Evolutionary conservation across 495 filamentous ascomycete genomes (phyloP).

Genomic region (Friedmanniomyces endolithicus): DNA sequence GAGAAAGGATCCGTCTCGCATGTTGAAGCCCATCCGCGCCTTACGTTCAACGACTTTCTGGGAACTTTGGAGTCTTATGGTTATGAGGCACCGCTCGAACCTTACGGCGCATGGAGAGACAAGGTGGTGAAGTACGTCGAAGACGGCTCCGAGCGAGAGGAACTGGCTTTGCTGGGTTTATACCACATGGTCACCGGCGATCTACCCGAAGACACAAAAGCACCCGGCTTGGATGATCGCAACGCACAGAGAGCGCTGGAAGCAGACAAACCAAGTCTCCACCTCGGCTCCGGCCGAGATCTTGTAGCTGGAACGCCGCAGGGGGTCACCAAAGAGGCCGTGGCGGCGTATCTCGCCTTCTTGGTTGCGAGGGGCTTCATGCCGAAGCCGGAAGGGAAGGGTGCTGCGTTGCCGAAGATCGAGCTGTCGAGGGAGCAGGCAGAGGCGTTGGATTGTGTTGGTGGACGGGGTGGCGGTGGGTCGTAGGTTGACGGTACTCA

Average conservation of each 20-base stretch:
- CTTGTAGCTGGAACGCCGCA: conserved; percentile 41
- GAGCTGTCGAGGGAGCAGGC: conserved; percentile 15
- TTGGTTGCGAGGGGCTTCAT: conserved; percentile 63
- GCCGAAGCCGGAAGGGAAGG: conserved; percentile 32
- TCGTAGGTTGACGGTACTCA: background rate
- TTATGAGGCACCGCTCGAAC: conserved; percentile 56
- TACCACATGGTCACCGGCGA: conserved; percentile 75
- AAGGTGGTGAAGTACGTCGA: conserved; percentile 32
- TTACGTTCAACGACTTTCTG: conserved; percentile 69
- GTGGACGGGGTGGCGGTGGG: conserved; percentile 20
- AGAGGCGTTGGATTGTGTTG: conserved; percentile 24
- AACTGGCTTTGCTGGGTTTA: conserved; percentile 71
- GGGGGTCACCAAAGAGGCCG: conserved; percentile 52
- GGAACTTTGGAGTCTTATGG: conserved; percentile 61
- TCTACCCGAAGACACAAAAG: conserved; percentile 63
- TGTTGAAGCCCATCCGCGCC: conserved; percentile 67
- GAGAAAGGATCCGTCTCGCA: conserved; percentile 52
- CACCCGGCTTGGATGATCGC: conserved; percentile 66
- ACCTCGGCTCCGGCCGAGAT: conserved; percentile 6
- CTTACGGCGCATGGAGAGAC: conserved; percentile 40
- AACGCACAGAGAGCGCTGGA: conserved; percentile 56
- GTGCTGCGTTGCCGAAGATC: conserved; percentile 13
- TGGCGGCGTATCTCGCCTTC: conserved; percentile 64
- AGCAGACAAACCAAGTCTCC: conserved; percentile 43
- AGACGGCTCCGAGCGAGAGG: conserved; percentile 33